phyloP scores from a whole-genome alignment of 2,329 filamentous ascomycete species.

The Hirsutella rhossiliensis region DNA sequence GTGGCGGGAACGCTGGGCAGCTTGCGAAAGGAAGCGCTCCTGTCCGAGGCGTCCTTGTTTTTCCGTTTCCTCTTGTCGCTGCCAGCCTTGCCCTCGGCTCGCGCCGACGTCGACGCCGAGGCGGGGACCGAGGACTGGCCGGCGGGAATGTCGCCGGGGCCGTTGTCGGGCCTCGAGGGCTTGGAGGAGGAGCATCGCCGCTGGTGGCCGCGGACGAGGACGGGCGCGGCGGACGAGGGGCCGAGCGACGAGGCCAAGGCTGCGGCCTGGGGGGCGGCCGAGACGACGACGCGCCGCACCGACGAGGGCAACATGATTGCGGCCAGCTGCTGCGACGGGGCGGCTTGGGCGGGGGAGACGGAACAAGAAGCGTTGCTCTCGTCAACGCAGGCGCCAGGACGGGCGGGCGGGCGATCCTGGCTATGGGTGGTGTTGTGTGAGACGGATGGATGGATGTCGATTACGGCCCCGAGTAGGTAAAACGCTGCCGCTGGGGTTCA shows the following conservation, averaged over 20 bases:
- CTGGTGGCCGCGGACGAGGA: slow-evolving; percentile 32
- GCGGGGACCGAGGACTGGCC: slow-evolving; percentile 36
- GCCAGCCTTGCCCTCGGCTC: slow-evolving; percentile 27
- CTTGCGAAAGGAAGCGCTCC: slow-evolving; percentile 36
- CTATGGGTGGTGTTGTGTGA: not conserved
- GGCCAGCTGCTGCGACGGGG: slow-evolving; percentile 10
- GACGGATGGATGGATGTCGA: no score
- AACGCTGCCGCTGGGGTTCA: no score
- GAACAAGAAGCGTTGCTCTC: not conserved
- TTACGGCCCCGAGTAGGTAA: no score
- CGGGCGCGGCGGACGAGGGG: slow-evolving; percentile 21
- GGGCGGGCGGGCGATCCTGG: not conserved
- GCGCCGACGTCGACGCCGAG: slow-evolving; percentile 28
- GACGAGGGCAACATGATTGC: slow-evolving; percentile 41
- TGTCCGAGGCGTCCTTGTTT: slow-evolving; percentile 35
- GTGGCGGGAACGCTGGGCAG: slow-evolving; percentile 67
- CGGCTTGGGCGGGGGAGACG: not conserved
- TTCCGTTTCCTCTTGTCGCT: slow-evolving; percentile 48
- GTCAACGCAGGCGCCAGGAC: not conserved
- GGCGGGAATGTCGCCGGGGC: slow-evolving; percentile 36
- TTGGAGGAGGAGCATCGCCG: slow-evolving; percentile 49
- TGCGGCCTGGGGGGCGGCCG: slow-evolving; percentile 31
- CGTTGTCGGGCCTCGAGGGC: slow-evolving; percentile 48
- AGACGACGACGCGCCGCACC: slow-evolving; percentile 41
- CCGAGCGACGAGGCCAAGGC: slow-evolving; percentile 29